Conservation (phyloP, 495 filamentous ascomycete species). For the Penicillium pulvis region DNA sequence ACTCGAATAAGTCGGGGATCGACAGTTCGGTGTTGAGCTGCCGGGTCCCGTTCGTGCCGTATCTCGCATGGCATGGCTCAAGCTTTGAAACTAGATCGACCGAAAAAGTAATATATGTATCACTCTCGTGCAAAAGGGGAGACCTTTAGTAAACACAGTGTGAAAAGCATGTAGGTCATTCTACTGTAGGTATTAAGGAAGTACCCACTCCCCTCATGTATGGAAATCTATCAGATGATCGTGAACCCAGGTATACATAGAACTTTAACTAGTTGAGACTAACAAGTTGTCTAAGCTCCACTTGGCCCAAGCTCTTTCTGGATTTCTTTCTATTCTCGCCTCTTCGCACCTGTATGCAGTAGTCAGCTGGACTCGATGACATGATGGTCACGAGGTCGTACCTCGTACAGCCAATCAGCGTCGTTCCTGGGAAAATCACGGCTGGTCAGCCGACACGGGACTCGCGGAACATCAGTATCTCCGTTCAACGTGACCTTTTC, state of each 20-base stretch:
- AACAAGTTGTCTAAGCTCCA: constrained; percentile 1
- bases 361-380: constrained; percentile 34
- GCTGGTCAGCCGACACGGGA: constrained; percentile 27
- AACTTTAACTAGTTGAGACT: not conserved
- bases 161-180: not conserved
- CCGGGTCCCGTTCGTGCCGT: constrained; percentile 27
- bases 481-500: constrained; percentile 13
- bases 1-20: constrained; percentile 16
- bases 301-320: constrained; percentile 3
- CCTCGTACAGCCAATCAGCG: constrained; percentile 12
- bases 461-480: constrained; percentile 21
- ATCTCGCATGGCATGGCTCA: constrained; percentile 28
- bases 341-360: not conserved
- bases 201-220: not conserved
- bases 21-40: constrained; percentile 17
- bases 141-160: not conserved
- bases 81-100: constrained; percentile 11
- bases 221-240: not conserved
- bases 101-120: not conserved
- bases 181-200: not conserved
- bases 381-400: constrained; percentile 26
- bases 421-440: constrained; percentile 25
- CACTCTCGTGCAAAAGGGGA: not conserved
- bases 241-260: not conserved
- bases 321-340: constrained; percentile 3